A percentile compares a stretch with the other conserved stretches of the same genome.
Conservation (phyloP, 176 grass and related monocot genomes). For the Carex littledalei region DNA sequence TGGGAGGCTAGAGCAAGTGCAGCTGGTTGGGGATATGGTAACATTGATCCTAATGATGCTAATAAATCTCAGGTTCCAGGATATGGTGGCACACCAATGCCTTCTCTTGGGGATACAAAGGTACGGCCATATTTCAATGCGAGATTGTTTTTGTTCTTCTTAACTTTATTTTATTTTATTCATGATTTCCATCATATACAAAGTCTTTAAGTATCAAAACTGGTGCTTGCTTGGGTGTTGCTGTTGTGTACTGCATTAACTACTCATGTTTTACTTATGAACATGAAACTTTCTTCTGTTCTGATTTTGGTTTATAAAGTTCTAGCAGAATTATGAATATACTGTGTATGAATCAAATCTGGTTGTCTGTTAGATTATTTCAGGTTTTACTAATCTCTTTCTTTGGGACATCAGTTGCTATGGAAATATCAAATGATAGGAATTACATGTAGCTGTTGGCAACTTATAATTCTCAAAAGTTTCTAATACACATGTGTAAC, state of each 20-base stretch:
- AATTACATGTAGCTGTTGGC: not conserved
- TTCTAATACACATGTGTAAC: not conserved
- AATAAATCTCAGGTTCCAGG: constrained; percentile 73
- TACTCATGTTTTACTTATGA: not conserved
- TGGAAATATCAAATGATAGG: constrained; percentile 4
- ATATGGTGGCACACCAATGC: constrained; percentile 80
- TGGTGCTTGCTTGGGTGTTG: not conserved
- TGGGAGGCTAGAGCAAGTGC: constrained; percentile 75
- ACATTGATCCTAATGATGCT: constrained; percentile 53
- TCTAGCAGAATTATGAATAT: not conserved
- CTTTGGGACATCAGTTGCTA: not conserved
- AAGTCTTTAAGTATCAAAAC: not conserved
- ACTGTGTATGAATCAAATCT: not conserved
- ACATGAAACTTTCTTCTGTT: not conserved
- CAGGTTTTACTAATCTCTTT: not conserved
- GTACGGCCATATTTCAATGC: constrained; percentile 25
- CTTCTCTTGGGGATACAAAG: constrained; percentile 79
- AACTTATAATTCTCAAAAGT: not conserved
- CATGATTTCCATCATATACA: not conserved
- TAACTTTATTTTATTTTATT: not conserved
- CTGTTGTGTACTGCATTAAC: not conserved
- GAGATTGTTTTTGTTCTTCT: not conserved
- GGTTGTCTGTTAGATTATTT: not conserved
- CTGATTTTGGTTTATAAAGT: not conserved
- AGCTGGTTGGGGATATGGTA: constrained; percentile 41